Conservation (phyloP, 2,329 filamentous ascomycete species). For the Corinectria fuckeliana region DNA sequence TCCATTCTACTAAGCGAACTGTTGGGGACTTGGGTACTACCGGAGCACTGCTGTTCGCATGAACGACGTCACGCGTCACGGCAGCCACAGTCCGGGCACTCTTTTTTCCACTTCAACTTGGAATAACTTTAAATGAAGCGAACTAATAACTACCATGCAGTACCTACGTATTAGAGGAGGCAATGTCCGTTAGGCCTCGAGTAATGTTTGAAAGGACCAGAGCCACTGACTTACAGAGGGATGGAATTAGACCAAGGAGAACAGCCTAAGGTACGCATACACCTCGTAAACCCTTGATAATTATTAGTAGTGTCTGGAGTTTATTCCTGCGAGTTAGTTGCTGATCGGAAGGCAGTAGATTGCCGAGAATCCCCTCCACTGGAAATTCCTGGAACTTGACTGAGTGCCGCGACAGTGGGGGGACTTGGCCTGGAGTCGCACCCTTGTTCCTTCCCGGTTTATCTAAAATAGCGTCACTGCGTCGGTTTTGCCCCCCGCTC, state of each 20-base stretch:
- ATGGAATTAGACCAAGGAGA: not conserved
- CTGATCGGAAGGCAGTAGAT: not conserved
- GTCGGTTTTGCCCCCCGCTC: constrained; percentile 23
- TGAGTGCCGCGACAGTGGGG: not conserved
- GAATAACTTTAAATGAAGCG: not conserved
- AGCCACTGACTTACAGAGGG: not conserved
- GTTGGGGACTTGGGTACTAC: not conserved
- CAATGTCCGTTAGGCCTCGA: no score
- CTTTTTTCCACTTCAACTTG: not conserved
- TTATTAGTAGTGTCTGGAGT: no score
- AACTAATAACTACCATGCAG: no score
- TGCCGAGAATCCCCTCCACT: not conserved
- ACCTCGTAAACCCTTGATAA: no score
- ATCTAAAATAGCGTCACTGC: constrained; percentile 30
- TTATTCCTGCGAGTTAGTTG: not conserved
- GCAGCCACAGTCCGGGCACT: not conserved
- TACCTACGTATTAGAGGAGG: no score
- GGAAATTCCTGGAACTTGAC: not conserved
- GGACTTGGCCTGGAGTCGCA: not conserved
- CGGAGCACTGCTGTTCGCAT: not conserved
- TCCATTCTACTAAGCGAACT: not conserved
- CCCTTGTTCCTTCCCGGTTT: constrained; percentile 25
- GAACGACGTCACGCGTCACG: not conserved
- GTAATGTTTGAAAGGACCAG: not conserved
- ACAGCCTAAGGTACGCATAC: no score